phyloP scores from a whole-genome alignment of 2,329 filamentous ascomycete genomes.

The Graphilbum ipis-grandicollis region DNA sequence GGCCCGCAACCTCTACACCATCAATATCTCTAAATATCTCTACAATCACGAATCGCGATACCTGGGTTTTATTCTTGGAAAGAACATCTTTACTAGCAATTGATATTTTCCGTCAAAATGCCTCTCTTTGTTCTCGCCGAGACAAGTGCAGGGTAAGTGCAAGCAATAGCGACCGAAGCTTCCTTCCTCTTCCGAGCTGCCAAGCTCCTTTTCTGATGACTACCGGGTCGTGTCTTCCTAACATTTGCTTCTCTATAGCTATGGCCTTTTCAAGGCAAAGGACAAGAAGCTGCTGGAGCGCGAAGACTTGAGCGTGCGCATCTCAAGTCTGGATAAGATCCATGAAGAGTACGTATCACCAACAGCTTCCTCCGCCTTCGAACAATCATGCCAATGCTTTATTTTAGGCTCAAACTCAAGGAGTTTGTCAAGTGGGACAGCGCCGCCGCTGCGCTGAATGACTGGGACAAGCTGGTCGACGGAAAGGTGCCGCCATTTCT shows the following conservation, averaged over 20 bases:
- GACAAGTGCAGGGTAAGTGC: slow-evolving; percentile 61
- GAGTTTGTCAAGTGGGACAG: slow-evolving; percentile 96
- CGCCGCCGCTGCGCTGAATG: slow-evolving; percentile 74
- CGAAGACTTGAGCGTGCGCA: slow-evolving; percentile 55
- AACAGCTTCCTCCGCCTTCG: too few species aligned
- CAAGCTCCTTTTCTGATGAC: not conserved
- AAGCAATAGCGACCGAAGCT: not conserved
- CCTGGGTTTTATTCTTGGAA: too few species aligned
- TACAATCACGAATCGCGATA: too few species aligned
- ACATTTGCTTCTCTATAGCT: slow-evolving; percentile 40
- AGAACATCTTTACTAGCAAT: too few species aligned
- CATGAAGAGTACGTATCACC: slow-evolving; percentile 58
- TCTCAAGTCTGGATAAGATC: slow-evolving; percentile 66
- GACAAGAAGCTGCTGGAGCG: slow-evolving; percentile 96
- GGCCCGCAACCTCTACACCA: too few species aligned
- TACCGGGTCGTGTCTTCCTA: not conserved
- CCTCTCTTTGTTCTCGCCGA: slow-evolving; percentile 86
- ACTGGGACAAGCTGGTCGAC: slow-evolving; percentile 75
- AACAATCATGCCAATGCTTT: not conserved
- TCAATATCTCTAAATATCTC: too few species aligned
- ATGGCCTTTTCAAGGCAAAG: slow-evolving; percentile 94
- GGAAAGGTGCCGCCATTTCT: slow-evolving; percentile 89
- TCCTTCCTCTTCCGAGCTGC: slow-evolving; percentile 1
- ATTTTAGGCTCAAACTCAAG: slow-evolving; percentile 74
- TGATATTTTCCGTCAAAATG: too few species aligned